Evolutionary conservation across 2,329 filamentous ascomycete genomes (phyloP), one percentile per base, ranked within the genome.

Genomic region (Zelopaecilomyces penicillatus): DNA sequence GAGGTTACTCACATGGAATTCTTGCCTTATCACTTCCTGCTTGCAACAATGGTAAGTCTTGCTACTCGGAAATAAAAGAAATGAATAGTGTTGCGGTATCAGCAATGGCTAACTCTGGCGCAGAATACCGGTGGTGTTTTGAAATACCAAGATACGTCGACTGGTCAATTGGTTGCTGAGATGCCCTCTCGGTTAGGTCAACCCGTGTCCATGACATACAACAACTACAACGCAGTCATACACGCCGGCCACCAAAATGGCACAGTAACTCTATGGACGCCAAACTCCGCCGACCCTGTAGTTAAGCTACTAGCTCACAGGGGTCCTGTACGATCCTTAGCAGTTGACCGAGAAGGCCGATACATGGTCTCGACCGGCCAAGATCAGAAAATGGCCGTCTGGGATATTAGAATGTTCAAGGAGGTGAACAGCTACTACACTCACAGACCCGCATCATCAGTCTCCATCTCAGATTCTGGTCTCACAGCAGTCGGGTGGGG

Each of bases 311-410:
- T 96, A 33, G 87, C 88, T 10, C 91, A 98, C 66, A 78, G 80
- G 46, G 93, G 93, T 5, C 93, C 93, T 0, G 89, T 98, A 4
- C 81, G 90, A 44, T 83, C 86, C 8, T 63, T 96, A 40, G 87
- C 87, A 2, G 75, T 97, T 36, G 91, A 98, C 60, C 78, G 90
- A 48, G 86, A 91, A 62, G 93, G 93, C 26, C 80, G 85, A 46
- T 98, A 96, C 68, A 96, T 97, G 91, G 88, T 95, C 8, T 88
- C 89, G 4, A 83, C 87, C 0, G 91, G 90, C 1, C 88, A 95
- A 61, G 91, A 96, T 62, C 74, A 82, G 53, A 87, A 85, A 60
- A 94, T 95, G 85, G 82, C 85, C n/a, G 82, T 95, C 9, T 96
- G 91, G 89, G 91, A 97, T 61, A 83, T 97, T 50, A 81, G 91